Evolutionary conservation across 352 stramenopile genomes (phyloP), one percentile per base, ranked within the genome.

Genomic region (Pythium rishiriense): DNA sequence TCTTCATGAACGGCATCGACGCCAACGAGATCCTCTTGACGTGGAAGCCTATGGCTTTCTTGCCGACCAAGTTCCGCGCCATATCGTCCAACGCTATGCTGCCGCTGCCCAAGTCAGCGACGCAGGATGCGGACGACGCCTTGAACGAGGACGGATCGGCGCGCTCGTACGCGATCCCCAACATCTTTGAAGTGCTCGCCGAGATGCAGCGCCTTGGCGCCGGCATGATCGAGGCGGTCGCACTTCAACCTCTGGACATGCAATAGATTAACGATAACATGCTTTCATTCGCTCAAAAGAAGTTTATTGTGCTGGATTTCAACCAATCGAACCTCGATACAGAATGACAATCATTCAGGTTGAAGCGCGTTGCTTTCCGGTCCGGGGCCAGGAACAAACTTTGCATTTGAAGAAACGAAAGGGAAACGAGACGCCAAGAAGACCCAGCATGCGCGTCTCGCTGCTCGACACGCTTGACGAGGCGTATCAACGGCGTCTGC

Each of bases 1-100:
- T 95, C 70, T 95, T 95, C 55, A 64, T 93, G 47, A 90, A 92
- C 37, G 75, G 70, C 43, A 72, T 92, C 19, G 76, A 90, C 19
- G 62, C 74, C 14, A 70, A 69, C 22, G 75, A 88, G 62, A 91
- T 95, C 55, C 62, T 87, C 54, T 68, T 95, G 48, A 81, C 78
- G 29, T 95, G 86, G 86, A 93, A 92, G 64, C 86, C 86, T 28
- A 74, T 78, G 48, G 83, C 86, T 21, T 95, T 95, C 58, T 26
- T 95, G 49, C 86, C 86, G 8, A 51, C 64, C 55, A 92, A 92
- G 72, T 93, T 93, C 74, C 84, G 86, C 31, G 84, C 85, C n/a
- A 89, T 95, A 54, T 76, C 79, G 15, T 84, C 84, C 12, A 81
- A 75, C 17, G 71, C 81, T 33, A 72, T 91, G 64, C 73, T 83